Base-by-base conservation (phyloP, 1,284 basidiomycete genomes). In the Trichosporon asahii region DNA sequence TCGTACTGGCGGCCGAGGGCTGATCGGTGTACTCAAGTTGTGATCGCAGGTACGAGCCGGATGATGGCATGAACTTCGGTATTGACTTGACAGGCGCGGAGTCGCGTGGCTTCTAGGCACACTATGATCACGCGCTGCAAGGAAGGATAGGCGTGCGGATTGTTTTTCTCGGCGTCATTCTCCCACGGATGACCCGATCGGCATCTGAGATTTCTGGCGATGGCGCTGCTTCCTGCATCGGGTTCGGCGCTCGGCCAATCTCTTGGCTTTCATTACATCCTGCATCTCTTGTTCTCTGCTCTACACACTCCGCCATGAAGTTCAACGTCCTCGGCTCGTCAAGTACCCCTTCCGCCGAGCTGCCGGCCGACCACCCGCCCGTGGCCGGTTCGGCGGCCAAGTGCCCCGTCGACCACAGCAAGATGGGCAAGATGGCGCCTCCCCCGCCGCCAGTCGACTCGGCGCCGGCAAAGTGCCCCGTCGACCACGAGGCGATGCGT, bases 351-450 rank as follows among this genome's bases (percentile, higher is more conserved):
- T 12, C 57, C 4, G 21, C 27, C 2, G 57, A 61, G 27, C 57
- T 61, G 29, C 57, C 57, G 57, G 57, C 57, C 18, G 57, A 61
- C 57, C 57, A 78, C 67, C 76, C 76, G 18, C 69, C 75, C 2
- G 69, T 75, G 66, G 70, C 71, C 29, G 57, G 57, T 5, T 61
- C 57, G 57, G 64, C 70, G 2, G 74, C 76, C 35, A 74, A 75
- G 70, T 76, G 76, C 71, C 78, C 74, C 64, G 73, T 76, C 35
- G 68, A 74, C 55, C 74, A 78, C 67, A 44, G 55, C 35, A 61
- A 70, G 25, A 64, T 68, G 53, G 68, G 55, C 35, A 44, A 69
- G 21, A 60, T 66, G 40, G 68, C 68, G 31, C 66, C 29, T 4
- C 27, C 57, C 3, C 27, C 27, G 57, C 57, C 29, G 29, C 7